Evolutionary conservation across 208 protist species (phyloP), one percentile per base, ranked within the genome.

Genomic region (Leptomonas pyrrhocoris): DNA sequence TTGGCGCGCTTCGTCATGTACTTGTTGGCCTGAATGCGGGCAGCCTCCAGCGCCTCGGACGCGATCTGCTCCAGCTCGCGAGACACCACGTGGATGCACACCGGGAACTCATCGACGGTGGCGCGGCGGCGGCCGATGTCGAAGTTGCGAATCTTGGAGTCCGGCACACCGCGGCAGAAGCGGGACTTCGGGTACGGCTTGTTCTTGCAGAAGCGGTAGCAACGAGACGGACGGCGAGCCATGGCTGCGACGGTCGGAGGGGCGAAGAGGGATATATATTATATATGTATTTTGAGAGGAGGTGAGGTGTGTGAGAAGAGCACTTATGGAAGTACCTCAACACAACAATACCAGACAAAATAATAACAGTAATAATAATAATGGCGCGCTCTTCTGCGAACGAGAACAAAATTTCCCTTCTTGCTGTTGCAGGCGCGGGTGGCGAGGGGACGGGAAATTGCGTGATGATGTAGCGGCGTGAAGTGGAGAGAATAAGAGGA

Each of bases 1-100:
- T 98, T 98, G 58, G 76, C 85, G 25, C 80, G 86, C 86, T 99
- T 99, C 71, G 93, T 77, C 88, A 99, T 98, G 95, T 99, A 99
- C 88, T 99, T 99, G 98, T 99, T 99, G 83, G 88, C 89, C 69
- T 93, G 95, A 83, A 99, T 99, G 98, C 99, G 99, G 69, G 97
- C 98, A 51, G 99, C 99, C 89, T 99, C 99, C 45, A 99, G 94
- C 62, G 98, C 96, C 91, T 99, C 98, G 46, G 92, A 97, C 40
- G 97, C 97, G 69, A 99, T 88, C 92, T 99, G 98, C 91, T 99
- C 98, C 54, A 98, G 94, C 90, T 99, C 99, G 40, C 95, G 75
- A 60, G 98, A 99, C 48, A 99, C 74, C 13, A 99, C 84, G 88
- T 99, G 98, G 48, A 99, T 84, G 86, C 95, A 98, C 46, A 93